phyloP scores from a whole-genome alignment of 2,329 filamentous ascomycete species.

The Talaromyces amestolkiae region DNA sequence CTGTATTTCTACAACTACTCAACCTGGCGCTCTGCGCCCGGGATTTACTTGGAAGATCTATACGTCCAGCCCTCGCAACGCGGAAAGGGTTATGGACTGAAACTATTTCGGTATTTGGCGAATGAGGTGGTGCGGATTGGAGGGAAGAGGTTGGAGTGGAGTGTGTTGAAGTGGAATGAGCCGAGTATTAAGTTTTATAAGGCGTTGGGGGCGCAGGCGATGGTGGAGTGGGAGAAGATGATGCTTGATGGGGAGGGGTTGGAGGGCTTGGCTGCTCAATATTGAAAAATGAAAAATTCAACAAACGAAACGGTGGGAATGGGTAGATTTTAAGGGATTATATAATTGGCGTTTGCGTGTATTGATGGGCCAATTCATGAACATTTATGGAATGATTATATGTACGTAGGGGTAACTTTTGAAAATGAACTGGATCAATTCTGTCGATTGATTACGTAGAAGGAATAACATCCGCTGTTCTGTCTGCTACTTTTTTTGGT shows the following conservation, averaged over 20 bases:
- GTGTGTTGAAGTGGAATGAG: slow-evolving; percentile 88
- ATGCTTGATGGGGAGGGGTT: slow-evolving; percentile 48
- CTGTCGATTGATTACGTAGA: no score
- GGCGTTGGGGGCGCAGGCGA: slow-evolving; percentile 43
- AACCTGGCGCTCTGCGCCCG: slow-evolving; percentile 83
- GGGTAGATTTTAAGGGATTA: no score
- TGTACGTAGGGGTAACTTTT: no score
- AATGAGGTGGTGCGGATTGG: slow-evolving; percentile 69
- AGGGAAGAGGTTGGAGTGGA: slow-evolving; percentile 82
- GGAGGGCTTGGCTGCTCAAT: slow-evolving; percentile 35
- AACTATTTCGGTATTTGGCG: slow-evolving; percentile 72
- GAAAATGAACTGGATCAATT: no score
- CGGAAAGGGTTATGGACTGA: slow-evolving; percentile 75
- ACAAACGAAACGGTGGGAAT: no score
- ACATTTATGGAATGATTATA: no score
- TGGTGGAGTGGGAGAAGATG: slow-evolving; percentile 53
- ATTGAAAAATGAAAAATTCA: not conserved
- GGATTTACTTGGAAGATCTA: slow-evolving; percentile 93
- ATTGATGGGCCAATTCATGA: no score
- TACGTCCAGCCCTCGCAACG: slow-evolving; percentile 71
- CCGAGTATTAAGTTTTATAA: slow-evolving; percentile 84
- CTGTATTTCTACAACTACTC: slow-evolving; percentile 95
- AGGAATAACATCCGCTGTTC: no score
- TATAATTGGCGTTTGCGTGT: no score
- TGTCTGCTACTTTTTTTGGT: no score